phyloP scores from a whole-genome alignment of 768 basidiomycete genomes.

The Rhizopogon rudus region DNA sequence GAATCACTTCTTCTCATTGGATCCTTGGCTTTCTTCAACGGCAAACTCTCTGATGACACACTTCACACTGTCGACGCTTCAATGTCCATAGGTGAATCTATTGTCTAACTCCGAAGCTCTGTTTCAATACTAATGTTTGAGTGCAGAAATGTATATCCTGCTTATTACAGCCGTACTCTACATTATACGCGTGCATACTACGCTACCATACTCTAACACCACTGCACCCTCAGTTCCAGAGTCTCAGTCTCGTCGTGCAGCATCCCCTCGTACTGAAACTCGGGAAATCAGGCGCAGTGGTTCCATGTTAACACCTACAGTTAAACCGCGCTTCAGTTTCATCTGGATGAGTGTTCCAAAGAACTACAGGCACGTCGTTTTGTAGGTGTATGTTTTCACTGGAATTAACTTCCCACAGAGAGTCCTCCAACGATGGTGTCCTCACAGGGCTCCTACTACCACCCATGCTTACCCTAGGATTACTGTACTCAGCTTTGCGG shows the following conservation, averaged over 20 bases:
- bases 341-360: conserved; percentile 91
- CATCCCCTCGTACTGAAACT: conserved; percentile 43
- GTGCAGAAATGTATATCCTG: conserved; percentile 54
- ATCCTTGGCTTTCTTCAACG: conserved; percentile 53
- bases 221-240: conserved; percentile 11
- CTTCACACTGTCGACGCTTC: conserved; percentile 31
- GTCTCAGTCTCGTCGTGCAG: conserved; percentile 15
- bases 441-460: conserved; percentile 80
- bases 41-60: conserved; percentile 24
- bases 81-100: conserved; percentile 46
- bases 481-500: conserved; percentile 53
- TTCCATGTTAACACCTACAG: conserved; percentile 19
- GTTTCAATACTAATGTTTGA: conserved; percentile 3
- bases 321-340: conserved; percentile 57
- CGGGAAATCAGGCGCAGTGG: conserved; percentile 41
- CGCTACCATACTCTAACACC: conserved; percentile 28
- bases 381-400: not conserved
- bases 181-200: conserved; percentile 55
- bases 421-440: conserved; percentile 81
- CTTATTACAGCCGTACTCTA: conserved; percentile 53
- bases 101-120: not conserved
- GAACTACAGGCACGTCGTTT: conserved; percentile 62
- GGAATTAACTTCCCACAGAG: conserved; percentile 38
- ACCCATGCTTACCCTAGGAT: conserved; percentile 69
- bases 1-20: conserved; percentile 64